Percentiles rank a stretch among this genome's conserved stretches.
Conservation (phyloP, 2,329 filamentous ascomycete genomes). For the Aspergillus pseudoglaucus region DNA sequence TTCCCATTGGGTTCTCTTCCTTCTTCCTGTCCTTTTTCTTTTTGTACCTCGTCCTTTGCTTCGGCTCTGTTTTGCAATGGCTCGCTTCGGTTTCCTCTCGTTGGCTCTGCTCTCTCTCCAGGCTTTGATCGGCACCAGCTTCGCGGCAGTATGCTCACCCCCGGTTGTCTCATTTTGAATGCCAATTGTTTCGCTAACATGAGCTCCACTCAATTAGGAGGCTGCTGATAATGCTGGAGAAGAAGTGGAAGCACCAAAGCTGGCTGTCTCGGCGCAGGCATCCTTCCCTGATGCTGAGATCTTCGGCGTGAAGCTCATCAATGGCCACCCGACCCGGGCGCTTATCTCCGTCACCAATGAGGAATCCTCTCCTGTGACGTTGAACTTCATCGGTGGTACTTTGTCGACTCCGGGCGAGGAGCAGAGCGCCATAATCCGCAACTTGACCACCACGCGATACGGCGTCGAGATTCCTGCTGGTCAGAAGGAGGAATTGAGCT, state of each 20-base stretch:
- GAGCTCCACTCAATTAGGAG: constrained; percentile 29
- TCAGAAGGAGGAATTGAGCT: constrained; percentile 69
- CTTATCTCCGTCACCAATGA: constrained; percentile 78
- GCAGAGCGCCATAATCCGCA: constrained; percentile 63
- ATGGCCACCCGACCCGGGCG: constrained; percentile 77
- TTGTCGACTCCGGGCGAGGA: constrained; percentile 57
- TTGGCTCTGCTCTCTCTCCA: constrained; percentile 66
- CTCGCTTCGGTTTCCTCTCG: constrained; percentile 64
- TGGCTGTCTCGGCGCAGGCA: constrained; percentile 51
- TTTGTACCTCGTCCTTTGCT: constrained; percentile 6
- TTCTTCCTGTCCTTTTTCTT: constrained; percentile 3
- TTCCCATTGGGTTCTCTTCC: constrained; percentile 1
- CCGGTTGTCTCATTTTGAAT: constrained; percentile 1
- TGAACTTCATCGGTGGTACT: constrained; percentile 70
- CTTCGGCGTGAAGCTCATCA: constrained; percentile 93
- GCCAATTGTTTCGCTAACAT: constrained; percentile 19
- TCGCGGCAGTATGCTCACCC: constrained; percentile 50
- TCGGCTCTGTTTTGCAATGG: constrained; percentile 50
- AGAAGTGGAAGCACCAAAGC: constrained; percentile 55
- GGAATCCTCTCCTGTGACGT: constrained; percentile 66
- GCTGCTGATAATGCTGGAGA: constrained; percentile 61
- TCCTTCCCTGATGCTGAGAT: constrained; percentile 65
- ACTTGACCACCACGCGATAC: constrained; percentile 74
- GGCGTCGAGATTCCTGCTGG: constrained; percentile 67
- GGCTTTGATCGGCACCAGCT: constrained; percentile 58